Evolutionary conservation across 139 green algal genomes (phyloP).

Genomic region (Tetradesmus lagerheimii): DNA sequence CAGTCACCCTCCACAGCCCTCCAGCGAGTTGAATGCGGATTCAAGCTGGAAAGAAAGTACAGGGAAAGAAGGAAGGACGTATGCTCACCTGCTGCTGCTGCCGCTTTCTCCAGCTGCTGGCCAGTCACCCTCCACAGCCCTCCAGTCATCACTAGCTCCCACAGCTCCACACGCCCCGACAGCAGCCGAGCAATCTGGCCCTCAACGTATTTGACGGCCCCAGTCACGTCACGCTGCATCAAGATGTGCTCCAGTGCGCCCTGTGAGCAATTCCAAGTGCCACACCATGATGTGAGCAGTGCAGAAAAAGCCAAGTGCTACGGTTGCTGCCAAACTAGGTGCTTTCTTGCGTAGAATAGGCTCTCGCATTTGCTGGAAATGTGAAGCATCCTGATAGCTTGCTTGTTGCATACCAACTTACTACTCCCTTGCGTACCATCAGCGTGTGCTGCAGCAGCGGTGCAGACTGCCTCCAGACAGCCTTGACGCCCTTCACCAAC

Average conservation of each 20-base stretch:
- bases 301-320: too few species aligned
- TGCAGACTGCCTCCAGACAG: constrained; percentile 77
- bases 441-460: constrained; percentile 75
- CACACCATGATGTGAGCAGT: too few species aligned
- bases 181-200: constrained; percentile 67
- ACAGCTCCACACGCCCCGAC: constrained; percentile 63
- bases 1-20: too few species aligned
- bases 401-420: not conserved
- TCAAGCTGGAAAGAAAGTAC: too few species aligned
- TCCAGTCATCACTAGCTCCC: constrained; percentile 83
- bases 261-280: constrained; percentile 34
- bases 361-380: too few species aligned
- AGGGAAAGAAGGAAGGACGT: too few species aligned
- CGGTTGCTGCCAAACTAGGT: too few species aligned
- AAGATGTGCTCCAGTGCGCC: constrained; percentile 74
- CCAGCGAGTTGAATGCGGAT: too few species aligned
- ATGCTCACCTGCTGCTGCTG: constrained; percentile 17
- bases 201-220: constrained; percentile 72
- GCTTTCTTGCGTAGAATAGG: too few species aligned
- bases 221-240: constrained; percentile 65
- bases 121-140: constrained; percentile 62
- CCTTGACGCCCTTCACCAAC: constrained; percentile 81
- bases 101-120: constrained; percentile 58
- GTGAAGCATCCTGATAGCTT: too few species aligned
- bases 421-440: constrained; percentile 41